Percentiles rank a stretch among this genome's conserved stretches.
Conservation (phyloP, 2,329 filamentous ascomycete species). For the Trichoderma sp. region DNA sequence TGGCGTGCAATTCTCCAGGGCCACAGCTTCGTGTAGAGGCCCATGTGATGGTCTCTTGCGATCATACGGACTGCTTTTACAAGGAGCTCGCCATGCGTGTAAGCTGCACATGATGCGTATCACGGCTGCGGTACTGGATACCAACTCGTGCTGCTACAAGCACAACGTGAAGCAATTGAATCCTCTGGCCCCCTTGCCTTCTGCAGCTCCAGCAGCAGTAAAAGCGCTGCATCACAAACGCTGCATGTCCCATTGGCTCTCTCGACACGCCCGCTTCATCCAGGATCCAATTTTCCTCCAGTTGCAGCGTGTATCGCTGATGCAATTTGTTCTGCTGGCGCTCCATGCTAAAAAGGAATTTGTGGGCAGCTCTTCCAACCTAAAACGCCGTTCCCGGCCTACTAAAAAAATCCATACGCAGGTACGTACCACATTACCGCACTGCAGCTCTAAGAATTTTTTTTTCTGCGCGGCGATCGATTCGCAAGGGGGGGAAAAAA, state of each 20-base stretch:
- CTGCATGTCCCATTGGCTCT: background rate
- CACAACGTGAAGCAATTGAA: too few species aligned
- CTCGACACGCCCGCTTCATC: background rate
- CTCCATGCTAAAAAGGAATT: background rate
- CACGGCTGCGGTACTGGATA: background rate
- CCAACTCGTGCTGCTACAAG: too few species aligned
- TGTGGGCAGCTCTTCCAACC: slow-evolving; percentile 7
- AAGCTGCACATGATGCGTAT: background rate
- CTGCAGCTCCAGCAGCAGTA: background rate
- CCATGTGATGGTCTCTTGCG: background rate
- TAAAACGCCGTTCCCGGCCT: slow-evolving; percentile 16
- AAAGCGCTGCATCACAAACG: background rate
- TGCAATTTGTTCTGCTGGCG: background rate
- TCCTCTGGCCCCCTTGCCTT: background rate
- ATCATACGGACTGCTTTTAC: too few species aligned
- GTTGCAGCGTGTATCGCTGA: background rate
- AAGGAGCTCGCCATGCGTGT: background rate
- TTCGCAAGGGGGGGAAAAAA: background rate
- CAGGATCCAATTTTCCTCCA: background rate
- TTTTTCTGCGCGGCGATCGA: background rate
- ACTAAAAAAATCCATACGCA: background rate
- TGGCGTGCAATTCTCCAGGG: background rate
- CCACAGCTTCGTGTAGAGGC: background rate
- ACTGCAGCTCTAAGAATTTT: background rate
- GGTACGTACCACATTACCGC: slow-evolving; percentile 18